Percentiles rank a stretch among this genome's conserved stretches.
phyloP scores from a whole-genome alignment of 2,329 filamentous ascomycete genomes.

The Aspergillus sp. region DNA sequence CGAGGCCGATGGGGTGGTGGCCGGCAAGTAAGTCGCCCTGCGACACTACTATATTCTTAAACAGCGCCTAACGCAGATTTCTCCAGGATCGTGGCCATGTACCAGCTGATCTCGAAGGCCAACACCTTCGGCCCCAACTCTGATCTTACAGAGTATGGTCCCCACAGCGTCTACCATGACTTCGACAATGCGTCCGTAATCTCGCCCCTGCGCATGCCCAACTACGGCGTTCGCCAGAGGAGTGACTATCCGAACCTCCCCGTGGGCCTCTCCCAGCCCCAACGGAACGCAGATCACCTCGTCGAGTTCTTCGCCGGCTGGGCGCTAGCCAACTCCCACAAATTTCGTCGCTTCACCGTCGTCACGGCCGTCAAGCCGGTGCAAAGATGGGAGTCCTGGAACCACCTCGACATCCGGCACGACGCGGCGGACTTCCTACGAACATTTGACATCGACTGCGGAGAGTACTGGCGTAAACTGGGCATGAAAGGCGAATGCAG shows the following conservation, averaged over 20 bases:
- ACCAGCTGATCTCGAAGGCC: constrained; percentile 17
- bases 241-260: constrained; percentile 15
- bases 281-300: constrained; percentile 27
- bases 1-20: constrained; percentile 1
- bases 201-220: constrained; percentile 16
- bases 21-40: constrained; percentile 13
- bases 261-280: constrained; percentile 16
- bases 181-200: constrained; percentile 18
- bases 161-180: constrained; percentile 14
- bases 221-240: constrained; percentile 20
- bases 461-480: constrained; percentile 8
- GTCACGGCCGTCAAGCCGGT: constrained; percentile 16
- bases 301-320: constrained; percentile 32
- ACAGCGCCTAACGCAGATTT: constrained; percentile 1
- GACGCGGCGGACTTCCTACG: constrained; percentile 9
- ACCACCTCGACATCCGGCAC: constrained; percentile 15
- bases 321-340: constrained; percentile 21
- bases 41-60: background rate
- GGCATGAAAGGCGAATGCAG: constrained; percentile 5
- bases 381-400: constrained; percentile 21
- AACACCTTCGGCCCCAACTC: background rate
- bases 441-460: constrained; percentile 8
- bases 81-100: constrained; percentile 18
- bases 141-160: constrained; percentile 2
- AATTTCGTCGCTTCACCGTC: constrained; percentile 24